Evolutionary conservation across 2,329 filamentous ascomycete genomes (phyloP), one percentile per base, ranked within the genome.

Genomic region (Orbilia oligospora): DNA sequence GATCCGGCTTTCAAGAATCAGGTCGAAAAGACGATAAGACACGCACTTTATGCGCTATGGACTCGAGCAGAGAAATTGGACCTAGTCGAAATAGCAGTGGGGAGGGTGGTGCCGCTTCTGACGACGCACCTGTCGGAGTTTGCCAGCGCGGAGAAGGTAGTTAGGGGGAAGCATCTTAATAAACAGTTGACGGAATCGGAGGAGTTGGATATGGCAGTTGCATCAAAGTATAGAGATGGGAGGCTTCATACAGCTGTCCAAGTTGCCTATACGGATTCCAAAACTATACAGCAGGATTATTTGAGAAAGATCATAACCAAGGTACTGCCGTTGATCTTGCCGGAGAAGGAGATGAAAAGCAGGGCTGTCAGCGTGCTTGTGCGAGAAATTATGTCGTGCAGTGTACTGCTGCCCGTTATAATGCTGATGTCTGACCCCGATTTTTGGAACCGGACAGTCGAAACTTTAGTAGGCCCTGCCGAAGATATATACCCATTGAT

Each of bases 401-500:
- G 93, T n/a, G 91, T 99, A 46, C 86, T 99, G 44, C 91, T 90
- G 49, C 96, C 96, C 0, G 86, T 97, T 22, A 88, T 97, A 83
- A 90, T 91, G 82, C 87, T 94, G 79, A 86, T 99, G 18, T 90
- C 93, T 4, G 95, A 99, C 81, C 94, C 97, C 0, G 97, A 99
- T 85, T 97, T 92, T 8, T 99, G 95, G 95, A 98, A 99, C 82
- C 94, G 97, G 84, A 85, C 97, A 76, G 93, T 98, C 88, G 95
- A 98, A 84, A 94, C 91, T 71, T 93, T 92, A 84, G 91, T 85
- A 81, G 83, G 84, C 79, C 80, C 49, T 20, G 18, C n/a, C 6
- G 30, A 14, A 2, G 14, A 24, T 20, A 4, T 48, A 27, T 56
- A n/a, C 8, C 9, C 36, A 14, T 41, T 41, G 2, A 5, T 18